Base-by-base conservation (phyloP, 768 basidiomycete genomes). In the Naganishia randhawae region DNA sequence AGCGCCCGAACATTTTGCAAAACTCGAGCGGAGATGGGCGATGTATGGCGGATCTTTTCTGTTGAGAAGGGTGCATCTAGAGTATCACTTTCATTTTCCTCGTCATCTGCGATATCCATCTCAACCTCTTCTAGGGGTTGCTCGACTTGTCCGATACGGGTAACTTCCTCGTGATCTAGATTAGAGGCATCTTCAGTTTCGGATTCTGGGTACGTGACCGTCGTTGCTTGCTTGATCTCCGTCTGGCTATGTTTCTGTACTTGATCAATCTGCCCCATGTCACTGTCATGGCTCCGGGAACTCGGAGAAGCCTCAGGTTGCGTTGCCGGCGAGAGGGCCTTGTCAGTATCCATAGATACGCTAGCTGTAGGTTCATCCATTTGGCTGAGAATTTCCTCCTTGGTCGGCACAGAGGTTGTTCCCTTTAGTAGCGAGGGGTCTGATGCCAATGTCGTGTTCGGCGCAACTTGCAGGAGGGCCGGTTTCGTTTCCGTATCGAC, bases 1-100 rank as follows among this genome's bases (percentile, higher is more conserved):
- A 67, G 54, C 39, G 53, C 66, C 22, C 55, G 53, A 33, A 67
- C 53, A 32, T 67, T 67, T 31, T 67, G 66, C 45, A 67, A 67
- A 11, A 67, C 66, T 31, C 55, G 66, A 19, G 42, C 54, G 16
- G 66, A 50, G 19, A 67, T 55, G 37, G 66, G 57, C 57, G 57
- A 61, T 6, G 57, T 61, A 19, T 61, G 57, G 4, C 57, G 57
- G 14, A 61, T 61, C 37, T 39, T 61, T 41, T 61, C 57, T 25
- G 57, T 61, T 14, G 57, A 61, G 57, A 61, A 61, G 7, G 37
- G 57, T 25, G 33, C 14, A 22, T 35, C n/a, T n/a, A 55, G 11
- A 4, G 54, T n/a, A 13, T 61, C 57, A 25, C 25, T n/a, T 6
- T 61, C 17, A 7, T 9, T 25, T 22, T 61, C 57, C n/a, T 19